Percentiles rank a stretch among this genome's conserved stretches.
Conservation (phyloP, 2,329 filamentous ascomycete genomes). For the Sordariomycetes sp. region DNA sequence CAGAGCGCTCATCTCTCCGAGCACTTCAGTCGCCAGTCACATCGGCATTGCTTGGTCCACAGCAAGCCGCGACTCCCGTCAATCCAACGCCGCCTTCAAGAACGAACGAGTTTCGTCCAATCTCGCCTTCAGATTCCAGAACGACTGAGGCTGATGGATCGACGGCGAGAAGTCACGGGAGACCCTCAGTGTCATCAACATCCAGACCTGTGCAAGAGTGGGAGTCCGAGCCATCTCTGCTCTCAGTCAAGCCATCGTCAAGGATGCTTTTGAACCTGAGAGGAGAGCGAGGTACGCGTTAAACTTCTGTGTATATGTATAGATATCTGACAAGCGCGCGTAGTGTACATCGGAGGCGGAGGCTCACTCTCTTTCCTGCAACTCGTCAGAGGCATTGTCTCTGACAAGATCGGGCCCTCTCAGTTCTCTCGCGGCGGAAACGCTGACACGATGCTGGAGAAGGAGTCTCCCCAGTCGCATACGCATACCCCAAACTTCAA, state of each 20-base stretch:
- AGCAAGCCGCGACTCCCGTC: background rate
- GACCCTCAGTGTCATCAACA: conserved; percentile 3
- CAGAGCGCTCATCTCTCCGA: background rate
- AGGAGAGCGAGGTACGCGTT: conserved; percentile 36
- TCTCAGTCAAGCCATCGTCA: conserved; percentile 12
- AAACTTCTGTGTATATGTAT: background rate
- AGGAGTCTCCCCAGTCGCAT: conserved; percentile 16
- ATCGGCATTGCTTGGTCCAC: no score
- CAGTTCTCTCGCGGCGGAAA: conserved; percentile 41
- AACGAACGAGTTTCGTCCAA: conserved; percentile 11
- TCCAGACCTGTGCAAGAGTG: background rate
- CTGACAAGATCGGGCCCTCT: conserved; percentile 42
- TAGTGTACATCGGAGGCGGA: conserved; percentile 40
- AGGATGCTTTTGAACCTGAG: conserved; percentile 42
- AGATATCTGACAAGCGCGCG: background rate
- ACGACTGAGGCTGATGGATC: conserved; percentile 10
- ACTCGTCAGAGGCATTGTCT: conserved; percentile 35
- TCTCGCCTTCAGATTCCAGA: conserved; percentile 19
- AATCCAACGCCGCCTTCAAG: conserved; percentile 1
- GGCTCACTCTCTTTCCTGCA: conserved; percentile 47
- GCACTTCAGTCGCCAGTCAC: background rate
- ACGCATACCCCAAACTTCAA: background rate
- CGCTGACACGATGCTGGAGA: conserved; percentile 44
- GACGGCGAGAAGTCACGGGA: conserved; percentile 8
- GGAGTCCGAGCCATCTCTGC: conserved; percentile 5